Conservation (phyloP, 208 protist species). For the Herpetomonas samuelpessoai region DNA sequence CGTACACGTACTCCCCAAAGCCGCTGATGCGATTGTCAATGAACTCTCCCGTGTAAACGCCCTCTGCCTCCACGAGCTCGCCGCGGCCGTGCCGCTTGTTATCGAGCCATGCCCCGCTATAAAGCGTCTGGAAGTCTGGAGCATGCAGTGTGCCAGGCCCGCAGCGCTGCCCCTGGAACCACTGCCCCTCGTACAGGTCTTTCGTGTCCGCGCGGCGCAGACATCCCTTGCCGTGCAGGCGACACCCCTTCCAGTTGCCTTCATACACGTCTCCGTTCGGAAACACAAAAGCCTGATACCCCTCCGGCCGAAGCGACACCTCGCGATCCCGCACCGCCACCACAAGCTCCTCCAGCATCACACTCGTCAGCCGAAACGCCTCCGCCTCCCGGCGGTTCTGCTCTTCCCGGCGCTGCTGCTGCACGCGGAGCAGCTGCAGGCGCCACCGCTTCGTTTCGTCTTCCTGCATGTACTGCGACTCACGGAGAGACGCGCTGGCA, state of each 20-base stretch:
- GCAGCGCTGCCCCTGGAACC: conserved; percentile 75
- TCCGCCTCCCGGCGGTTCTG: conserved; percentile 36
- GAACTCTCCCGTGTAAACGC: conserved; percentile 78
- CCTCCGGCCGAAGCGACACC: conserved; percentile 55
- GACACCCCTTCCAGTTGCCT: conserved; percentile 86
- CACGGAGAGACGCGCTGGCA: conserved; percentile 29
- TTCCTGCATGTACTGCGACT: conserved; percentile 29
- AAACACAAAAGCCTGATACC: conserved; percentile 82
- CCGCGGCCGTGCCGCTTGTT: conserved; percentile 82
- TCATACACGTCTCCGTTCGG: conserved; percentile 85
- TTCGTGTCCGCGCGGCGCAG: conserved; percentile 42
- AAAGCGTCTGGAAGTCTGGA: conserved; percentile 54
- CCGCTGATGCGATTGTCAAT: conserved; percentile 72
- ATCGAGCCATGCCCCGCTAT: conserved; percentile 81
- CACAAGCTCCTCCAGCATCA: conserved; percentile 45
- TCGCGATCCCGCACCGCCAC: conserved; percentile 59
- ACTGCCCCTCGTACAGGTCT: conserved; percentile 88
- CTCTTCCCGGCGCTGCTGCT: conserved; percentile 51
- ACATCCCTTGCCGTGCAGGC: conserved; percentile 79
- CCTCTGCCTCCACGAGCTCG: conserved; percentile 77
- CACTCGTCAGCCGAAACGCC: conserved; percentile 26
- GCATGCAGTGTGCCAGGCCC: conserved; percentile 67
- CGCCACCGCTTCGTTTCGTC: conserved; percentile 36
- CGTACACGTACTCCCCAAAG: conserved; percentile 86
- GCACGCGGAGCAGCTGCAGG: conserved; percentile 34